Percentiles rank a stretch among this genome's conserved stretches.
phyloP scores from a whole-genome alignment of 2,329 filamentous ascomycete genomes.

The Fusarium decemcellulare region DNA sequence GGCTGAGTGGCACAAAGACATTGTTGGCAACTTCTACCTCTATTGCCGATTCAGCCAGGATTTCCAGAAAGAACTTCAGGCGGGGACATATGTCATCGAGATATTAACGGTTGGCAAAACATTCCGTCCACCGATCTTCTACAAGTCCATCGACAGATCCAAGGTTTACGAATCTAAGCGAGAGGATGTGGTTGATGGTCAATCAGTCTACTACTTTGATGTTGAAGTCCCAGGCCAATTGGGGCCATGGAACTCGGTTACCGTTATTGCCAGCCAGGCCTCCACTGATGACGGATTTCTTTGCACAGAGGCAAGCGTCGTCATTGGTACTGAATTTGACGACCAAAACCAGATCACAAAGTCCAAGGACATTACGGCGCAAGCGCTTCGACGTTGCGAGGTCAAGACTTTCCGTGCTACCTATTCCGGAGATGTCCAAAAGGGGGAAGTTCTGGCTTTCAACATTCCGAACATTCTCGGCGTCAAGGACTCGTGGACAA shows the following conservation, averaged over 20 bases:
- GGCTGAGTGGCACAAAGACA: slow-evolving; percentile 18
- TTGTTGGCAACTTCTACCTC: slow-evolving; percentile 22
- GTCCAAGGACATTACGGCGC: not conserved
- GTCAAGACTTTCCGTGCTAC: not conserved
- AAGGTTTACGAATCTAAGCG: not conserved
- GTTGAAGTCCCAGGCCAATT: slow-evolving; percentile 19
- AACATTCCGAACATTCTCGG: not conserved
- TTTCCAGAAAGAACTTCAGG: not conserved
- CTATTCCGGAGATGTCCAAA: not conserved
- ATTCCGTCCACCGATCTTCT: not conserved
- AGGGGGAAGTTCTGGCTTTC: not conserved
- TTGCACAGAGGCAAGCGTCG: not conserved
- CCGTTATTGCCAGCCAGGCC: slow-evolving; percentile 4
- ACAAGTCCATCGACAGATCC: not conserved
- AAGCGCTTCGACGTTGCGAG: not conserved
- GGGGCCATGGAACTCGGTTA: slow-evolving; percentile 24
- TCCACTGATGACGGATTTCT: slow-evolving; percentile 8
- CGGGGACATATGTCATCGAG: not conserved
- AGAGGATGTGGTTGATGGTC: not conserved
- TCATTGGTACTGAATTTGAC: not conserved
- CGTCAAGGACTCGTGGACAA: not conserved
- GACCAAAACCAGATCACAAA: not conserved
- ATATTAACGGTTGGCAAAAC: not conserved
- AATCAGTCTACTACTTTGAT: slow-evolving; percentile 7
- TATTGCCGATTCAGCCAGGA: slow-evolving; percentile 10